Evolutionary conservation across 1,284 basidiomycete genomes (phyloP), one percentile per base, ranked within the genome.

Genomic region (Sporisorium sorghi): DNA sequence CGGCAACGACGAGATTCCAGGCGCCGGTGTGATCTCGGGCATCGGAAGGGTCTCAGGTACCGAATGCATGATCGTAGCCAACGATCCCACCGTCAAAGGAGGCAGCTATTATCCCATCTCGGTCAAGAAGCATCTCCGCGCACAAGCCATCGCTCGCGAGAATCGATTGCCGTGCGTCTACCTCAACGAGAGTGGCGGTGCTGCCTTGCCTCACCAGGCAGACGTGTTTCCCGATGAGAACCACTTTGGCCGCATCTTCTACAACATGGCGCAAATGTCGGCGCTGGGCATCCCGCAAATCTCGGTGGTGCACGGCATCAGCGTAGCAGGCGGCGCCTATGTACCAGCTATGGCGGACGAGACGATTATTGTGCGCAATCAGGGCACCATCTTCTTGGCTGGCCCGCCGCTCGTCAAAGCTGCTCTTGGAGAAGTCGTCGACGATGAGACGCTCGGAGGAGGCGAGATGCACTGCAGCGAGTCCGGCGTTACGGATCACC

Each of bases 241-340:
- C 79, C 93, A 97, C 85, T 97, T 97, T 82, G 94, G 94, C 10
- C 89, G 94, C 14, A 97, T 97, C 83, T 97, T 97, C 86, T 97
- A 94, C 85, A 97, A 97, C 82, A 97, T 96, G 93, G 93, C 91
- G 1, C 92, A 93, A 86, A 91, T 96, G 91, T 94, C 92, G 51
- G 92, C 92, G 0, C 87, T 93, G 1, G 90, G 91, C 3, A 93
- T 97, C 43, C 93, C 94, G 0, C 94, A 97, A 85, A 91, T 97
- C 79, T 91, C 93, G 28, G 90, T 94, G 19, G 93, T 97, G 3
- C 94, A 97, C 80, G 94, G 94, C 19, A 97, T 97, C 81, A 93
- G 91, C 47, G 94, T 97, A 19, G 94, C 94, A 3, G 87, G 87
- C 59, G 93, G 93, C 58, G 92, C 92, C 14, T 97, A 97, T 85